Conservation (phyloP, 106 monocot genomes). For the Platanthera zijinensis region DNA sequence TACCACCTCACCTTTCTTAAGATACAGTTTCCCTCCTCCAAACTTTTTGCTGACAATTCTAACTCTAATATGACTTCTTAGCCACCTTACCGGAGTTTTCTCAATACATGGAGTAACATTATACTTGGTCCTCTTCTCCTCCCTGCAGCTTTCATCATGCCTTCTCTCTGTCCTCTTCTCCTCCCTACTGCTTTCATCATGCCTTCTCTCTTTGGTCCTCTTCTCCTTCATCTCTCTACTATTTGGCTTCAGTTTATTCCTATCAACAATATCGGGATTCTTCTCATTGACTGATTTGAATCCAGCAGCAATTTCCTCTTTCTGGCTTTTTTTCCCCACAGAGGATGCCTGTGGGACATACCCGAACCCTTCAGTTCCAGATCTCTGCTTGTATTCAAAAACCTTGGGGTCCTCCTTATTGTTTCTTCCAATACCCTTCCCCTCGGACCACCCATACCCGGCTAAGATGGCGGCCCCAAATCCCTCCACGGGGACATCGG, state of each 20-base stretch:
- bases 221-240: slow-evolving; percentile 9
- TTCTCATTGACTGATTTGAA: slow-evolving; percentile 10
- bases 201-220: not conserved
- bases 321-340: slow-evolving; percentile 9
- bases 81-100: slow-evolving; percentile 37
- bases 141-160: not conserved
- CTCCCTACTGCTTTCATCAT: not conserved
- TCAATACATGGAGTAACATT: slow-evolving; percentile 3
- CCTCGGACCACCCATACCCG: slow-evolving; percentile 83
- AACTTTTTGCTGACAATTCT: slow-evolving; percentile 73
- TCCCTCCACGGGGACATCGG: slow-evolving; percentile 50
- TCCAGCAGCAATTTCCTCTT: slow-evolving; percentile 16
- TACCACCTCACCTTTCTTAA: slow-evolving; percentile 80
- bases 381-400: slow-evolving; percentile 49
- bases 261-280: slow-evolving; percentile 6
- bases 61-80: slow-evolving; percentile 84
- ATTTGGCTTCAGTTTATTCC: slow-evolving; percentile 8
- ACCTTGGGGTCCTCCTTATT: slow-evolving; percentile 53
- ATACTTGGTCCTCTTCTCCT: slow-evolving; percentile 6
- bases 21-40: slow-evolving; percentile 53
- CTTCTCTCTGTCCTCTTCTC: not conserved
- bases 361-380: slow-evolving; percentile 61
- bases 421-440: slow-evolving; percentile 61
- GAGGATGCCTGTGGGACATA: slow-evolving; percentile 26
- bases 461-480: slow-evolving; percentile 56